Conservation (phyloP, 768 basidiomycete species). For the Dioszegia aurantiaca region DNA sequence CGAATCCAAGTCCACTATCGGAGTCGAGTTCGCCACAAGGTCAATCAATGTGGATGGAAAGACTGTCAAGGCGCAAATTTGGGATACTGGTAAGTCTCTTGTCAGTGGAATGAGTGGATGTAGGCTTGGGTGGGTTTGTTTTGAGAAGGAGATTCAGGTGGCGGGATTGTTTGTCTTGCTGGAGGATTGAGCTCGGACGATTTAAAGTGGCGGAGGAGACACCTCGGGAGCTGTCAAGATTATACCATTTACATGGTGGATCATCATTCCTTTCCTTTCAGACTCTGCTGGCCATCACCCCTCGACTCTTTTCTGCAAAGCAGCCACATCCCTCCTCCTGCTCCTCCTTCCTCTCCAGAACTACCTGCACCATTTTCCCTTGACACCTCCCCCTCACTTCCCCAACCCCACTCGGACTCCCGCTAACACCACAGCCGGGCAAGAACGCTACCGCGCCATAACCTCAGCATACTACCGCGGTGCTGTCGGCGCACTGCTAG, state of each 20-base stretch:
- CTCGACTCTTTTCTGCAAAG: too few species aligned
- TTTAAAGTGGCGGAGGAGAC: too few species aligned
- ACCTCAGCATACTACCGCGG: constrained; percentile 99
- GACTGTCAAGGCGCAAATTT: constrained; percentile 95
- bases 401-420: not conserved
- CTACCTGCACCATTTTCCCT: not conserved
- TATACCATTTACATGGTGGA: too few species aligned
- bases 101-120: too few species aligned
- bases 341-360: not conserved
- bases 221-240: too few species aligned
- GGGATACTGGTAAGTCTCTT: constrained; percentile 92
- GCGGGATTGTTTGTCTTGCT: not conserved
- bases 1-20: constrained; percentile 98
- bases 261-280: too few species aligned
- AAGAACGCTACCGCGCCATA: constrained; percentile 96
- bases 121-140: not conserved
- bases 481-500: constrained; percentile 61
- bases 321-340: too few species aligned
- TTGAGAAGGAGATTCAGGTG: not conserved
- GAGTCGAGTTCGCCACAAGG: constrained; percentile 97
- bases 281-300: too few species aligned
- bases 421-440: constrained; percentile 65
- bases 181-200: too few species aligned
- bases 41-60: constrained; percentile 93
- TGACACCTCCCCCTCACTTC: not conserved